Evolutionary conservation across 2,329 filamentous ascomycete genomes (phyloP).

Genomic region (Ambrosiella xylebori): DNA sequence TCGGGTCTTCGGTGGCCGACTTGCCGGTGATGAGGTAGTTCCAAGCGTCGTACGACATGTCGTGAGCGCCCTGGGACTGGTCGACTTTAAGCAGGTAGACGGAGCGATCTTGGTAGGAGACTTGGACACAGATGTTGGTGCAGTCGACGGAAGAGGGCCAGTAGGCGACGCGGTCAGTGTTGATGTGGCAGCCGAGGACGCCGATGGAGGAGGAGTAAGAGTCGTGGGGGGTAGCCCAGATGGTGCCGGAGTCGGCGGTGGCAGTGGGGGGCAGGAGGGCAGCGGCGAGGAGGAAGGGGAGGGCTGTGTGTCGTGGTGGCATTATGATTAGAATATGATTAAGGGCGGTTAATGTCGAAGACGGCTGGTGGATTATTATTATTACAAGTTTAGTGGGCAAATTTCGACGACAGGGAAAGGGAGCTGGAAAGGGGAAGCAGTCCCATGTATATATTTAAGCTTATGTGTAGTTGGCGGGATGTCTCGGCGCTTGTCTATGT

Average conservation of each 20-base stretch:
- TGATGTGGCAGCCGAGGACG: slow-evolving; percentile 41
- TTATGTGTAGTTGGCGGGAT: no score
- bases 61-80: slow-evolving; percentile 36
- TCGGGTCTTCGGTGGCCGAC: slow-evolving; percentile 28
- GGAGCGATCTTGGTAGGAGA: slow-evolving; percentile 30
- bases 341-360: background rate
- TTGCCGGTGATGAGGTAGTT: slow-evolving; percentile 37
- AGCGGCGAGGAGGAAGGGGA: background rate
- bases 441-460: no score
- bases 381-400: background rate
- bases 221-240: slow-evolving; percentile 35
- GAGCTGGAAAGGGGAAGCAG: no score
- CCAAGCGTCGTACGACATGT: slow-evolving; percentile 45
- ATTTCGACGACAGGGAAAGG: background rate
- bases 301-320: background rate
- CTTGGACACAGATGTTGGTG: slow-evolving; percentile 38
- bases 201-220: slow-evolving; percentile 39
- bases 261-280: slow-evolving; percentile 11
- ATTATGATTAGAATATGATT: background rate
- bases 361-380: no score
- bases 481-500: no score
- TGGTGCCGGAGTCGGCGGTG: slow-evolving; percentile 18
- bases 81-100: slow-evolving; percentile 43
- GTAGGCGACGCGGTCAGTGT: slow-evolving; percentile 44
- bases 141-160: slow-evolving; percentile 37